Evolutionary conservation across 1,284 basidiomycete species (phyloP), one percentile per base, ranked within the genome.

Genomic region (Apiotrichum siamense): DNA sequence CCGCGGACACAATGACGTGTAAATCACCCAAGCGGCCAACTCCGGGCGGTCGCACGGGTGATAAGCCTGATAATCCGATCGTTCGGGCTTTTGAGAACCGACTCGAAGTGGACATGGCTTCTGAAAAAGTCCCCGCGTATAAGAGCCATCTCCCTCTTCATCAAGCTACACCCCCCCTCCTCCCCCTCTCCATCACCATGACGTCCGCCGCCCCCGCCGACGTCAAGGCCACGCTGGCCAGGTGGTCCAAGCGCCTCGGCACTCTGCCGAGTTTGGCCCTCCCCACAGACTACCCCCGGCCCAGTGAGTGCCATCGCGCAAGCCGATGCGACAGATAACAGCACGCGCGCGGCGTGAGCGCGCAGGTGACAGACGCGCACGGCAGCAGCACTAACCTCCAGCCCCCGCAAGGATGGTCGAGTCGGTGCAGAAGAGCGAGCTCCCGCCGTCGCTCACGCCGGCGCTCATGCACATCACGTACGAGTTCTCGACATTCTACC

Each of bases 211-310:
- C 29, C n/a, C 33, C 44, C 26, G 49, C 45, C 29, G 57, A 58
- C 27, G 45, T 56, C 46, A 49, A 55, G 52, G 59, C 54, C 51
- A 60, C 63, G 54, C 61, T 76, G 33, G 59, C 66, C 43, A 57
- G 75, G 52, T 77, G 76, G 76, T 60, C 66, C 7, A 57, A 64
- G 25, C 63, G 77, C n/a, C 73, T 81, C 24, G 71, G 70, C n/a
- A 73, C 75, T 63, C 75, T 96, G 15, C 94, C 93, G 4, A 86
- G 87, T 25, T 87, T 97, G 58, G 90, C 91, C 4, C 78, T 99
- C 18, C 94, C 96, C 1, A 97, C 93, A 0, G 96, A 98, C 75
- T 98, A 97, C 70, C 94, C 96, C 3, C 78, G 93, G 51, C 87
- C 90, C 15, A 70, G 71, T 73, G 55, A 61, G 69, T 60, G 26